Base-by-base conservation (phyloP, 768 basidiomycete species). In the Phaffia australis region DNA sequence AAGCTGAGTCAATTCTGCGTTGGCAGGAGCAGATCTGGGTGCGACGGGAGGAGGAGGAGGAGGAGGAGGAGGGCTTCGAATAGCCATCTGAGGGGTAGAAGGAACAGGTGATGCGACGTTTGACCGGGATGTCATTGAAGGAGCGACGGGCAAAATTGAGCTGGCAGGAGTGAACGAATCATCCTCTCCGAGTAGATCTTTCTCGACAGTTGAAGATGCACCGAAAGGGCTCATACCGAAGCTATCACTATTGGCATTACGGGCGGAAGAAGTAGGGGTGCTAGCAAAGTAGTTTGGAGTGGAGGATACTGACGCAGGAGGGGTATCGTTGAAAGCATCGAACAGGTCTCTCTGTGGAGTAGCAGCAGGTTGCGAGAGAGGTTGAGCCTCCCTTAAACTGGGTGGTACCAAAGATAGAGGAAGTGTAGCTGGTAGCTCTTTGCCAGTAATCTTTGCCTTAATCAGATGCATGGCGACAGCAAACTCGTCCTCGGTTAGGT, bases 391-490 rank as follows among this genome's bases (percentile, higher is more conserved):
- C 30, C 92, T 86, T 79, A 88, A 80, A 1, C 87, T 84, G 1
- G 92, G 93, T 8, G 95, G 95, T 7, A 95, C 75, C 56, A 98
- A 79, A 46, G 84, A 81, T 48, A 76, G 77, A 4, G 91, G 89
- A 32, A 99, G 79, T n/a, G 76, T 74, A 0, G 79, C 72, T 2
- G 78, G 77, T 55, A 95, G 77, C 2, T 87, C 85, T 69, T 83
- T 84, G 21, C 94, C 92, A 8, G 83, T 80, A 11, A 95, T 78
- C 75, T 86, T 90, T 73, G 82, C 82, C 76, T 89, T 88, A 72
- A 99, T 97, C 47, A 99, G 81, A 77, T 94, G 83, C 84, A 93
- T 84, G 3, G 92, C 95, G 55, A 98, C 86, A 9, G 95, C 94
- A 76, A 99, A 98, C 18, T 91, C 89, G 58, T 97, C 93, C 61